Evolutionary conservation across 768 basidiomycete genomes (phyloP), one percentile per base, ranked within the genome.

Genomic region (Lyophyllum shimeji): DNA sequence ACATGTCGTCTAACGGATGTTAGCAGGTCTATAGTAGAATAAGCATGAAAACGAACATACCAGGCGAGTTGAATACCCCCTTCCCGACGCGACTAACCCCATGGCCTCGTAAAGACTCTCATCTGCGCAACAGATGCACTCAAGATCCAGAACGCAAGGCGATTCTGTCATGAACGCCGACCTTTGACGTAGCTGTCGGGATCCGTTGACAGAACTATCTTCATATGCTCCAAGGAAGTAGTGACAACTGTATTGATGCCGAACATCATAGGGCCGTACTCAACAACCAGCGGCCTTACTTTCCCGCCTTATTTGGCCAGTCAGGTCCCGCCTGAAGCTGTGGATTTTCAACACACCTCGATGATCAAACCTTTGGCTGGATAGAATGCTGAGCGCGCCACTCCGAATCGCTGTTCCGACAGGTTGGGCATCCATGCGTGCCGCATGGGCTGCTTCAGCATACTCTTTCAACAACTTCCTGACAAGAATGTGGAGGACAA

Each of bases 41-140:
- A 33, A 24, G 20, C 18, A 48, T n/a, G 47, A 33, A 11, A 21
- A 40, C 33, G 17, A 23, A 13, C 68, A 50, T 52, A 75, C 80
- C 79, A 61, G 82, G 80, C 2, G 79, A 75, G 57, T 82, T 84
- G 67, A 85, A 84, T 6, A 85, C 76, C 6, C 84, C 84, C 0
- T 71, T 76, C 11, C 58, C 59, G 2, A 60, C 55, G n/a, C n/a
- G 11, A 57, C 48, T 15, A 40, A 31, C 37, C 21, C 53, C 52
- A 59, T 54, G 9, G 56, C 34, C 27, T 54, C 51, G 15, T 53
- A 52, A n/a, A 58, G 51, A 23, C 44, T 39, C 37, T 52, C 51
- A 33, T 50, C 56, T 57, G 44, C 69, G 27, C 34, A 23, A 7
- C 21, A 9, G n/a, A 17, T 9, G 11, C n/a, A 21, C 4, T 23